These are phyloP conservation scores for Xenoacremonium recifei DNA, from an alignment of 2,329 filamentous ascomycete species.

Conservation along the genomic window DNA sequence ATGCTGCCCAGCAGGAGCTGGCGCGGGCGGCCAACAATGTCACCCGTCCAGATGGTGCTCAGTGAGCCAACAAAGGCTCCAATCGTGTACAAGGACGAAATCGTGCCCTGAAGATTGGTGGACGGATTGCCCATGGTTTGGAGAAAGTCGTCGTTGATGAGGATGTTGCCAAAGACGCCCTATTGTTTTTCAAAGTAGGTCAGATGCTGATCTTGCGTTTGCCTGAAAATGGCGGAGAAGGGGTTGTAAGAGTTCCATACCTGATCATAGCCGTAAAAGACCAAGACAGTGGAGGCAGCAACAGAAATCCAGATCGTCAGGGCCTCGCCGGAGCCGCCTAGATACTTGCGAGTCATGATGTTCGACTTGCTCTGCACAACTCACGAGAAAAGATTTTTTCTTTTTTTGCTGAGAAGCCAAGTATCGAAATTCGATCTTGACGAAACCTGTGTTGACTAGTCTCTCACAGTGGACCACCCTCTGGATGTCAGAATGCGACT, in stretches of 20 bases:
- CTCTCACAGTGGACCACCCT: too few relatives aligned
- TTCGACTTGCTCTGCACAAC: too few relatives aligned
- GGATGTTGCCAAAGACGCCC: conserved; percentile 4
- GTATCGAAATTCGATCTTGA: too few relatives aligned
- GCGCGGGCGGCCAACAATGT: conserved; percentile 3
- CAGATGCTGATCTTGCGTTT: too few relatives aligned
- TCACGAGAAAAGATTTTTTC: too few relatives aligned
- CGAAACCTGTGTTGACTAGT: too few relatives aligned
- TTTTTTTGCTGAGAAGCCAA: too few relatives aligned
- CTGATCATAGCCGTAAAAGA: background rate
- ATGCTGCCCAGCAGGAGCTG: conserved; percentile 4
- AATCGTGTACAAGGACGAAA: conserved; percentile 10
- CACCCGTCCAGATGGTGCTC: conserved; percentile 4
- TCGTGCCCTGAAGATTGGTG: conserved; percentile 1
- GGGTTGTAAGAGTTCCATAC: too few relatives aligned
- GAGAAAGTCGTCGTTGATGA: conserved; percentile 2
- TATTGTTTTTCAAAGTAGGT: too few relatives aligned
- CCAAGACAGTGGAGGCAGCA: background rate
- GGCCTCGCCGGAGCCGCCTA: background rate
- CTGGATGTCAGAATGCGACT: too few relatives aligned
- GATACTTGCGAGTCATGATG: background rate
- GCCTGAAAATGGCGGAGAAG: too few relatives aligned
- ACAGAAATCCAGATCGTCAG: background rate
- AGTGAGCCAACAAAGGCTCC: conserved; percentile 10
- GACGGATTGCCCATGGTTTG: conserved; percentile 2